Evolutionary conservation across 31 red algal species (phyloP).

Genomic region (Asparagopsis taxiformis): DNA sequence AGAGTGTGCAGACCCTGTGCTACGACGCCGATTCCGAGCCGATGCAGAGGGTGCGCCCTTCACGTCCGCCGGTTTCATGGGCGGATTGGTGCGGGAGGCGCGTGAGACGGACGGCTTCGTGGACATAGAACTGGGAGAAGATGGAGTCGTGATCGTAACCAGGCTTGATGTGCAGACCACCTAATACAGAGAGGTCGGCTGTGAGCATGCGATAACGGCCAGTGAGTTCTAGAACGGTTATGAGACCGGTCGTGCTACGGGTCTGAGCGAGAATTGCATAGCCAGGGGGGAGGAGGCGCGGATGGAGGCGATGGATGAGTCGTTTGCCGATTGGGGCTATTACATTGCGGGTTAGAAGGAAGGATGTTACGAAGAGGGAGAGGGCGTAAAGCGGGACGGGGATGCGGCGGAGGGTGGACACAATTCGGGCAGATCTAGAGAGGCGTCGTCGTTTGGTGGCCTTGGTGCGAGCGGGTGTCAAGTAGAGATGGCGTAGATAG

Average conservation of each 20-base stretch:
- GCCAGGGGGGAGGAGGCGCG: constrained; percentile 30
- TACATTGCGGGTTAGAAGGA: neutral
- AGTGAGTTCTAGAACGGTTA: constrained; percentile 51
- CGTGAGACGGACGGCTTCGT: constrained; percentile 67
- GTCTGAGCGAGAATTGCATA: constrained; percentile 49
- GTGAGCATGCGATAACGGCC: constrained; percentile 39
- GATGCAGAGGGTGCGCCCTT: constrained; percentile 53
- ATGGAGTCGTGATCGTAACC: constrained; percentile 49
- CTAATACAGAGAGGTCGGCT: constrained; percentile 66
- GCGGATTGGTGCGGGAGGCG: neutral
- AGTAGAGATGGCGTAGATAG: neutral
- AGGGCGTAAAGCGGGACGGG: constrained; percentile 7
- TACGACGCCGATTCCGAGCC: constrained; percentile 70
- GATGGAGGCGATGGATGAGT: constrained; percentile 17
- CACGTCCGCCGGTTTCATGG: constrained; percentile 14
- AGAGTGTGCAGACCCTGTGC: constrained; percentile 33
- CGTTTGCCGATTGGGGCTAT: neutral
- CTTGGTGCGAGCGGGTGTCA: no score
- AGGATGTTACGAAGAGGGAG: neutral
- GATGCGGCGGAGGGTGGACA: neutral
- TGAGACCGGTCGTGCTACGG: constrained; percentile 51
- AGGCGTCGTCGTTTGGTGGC: no score
- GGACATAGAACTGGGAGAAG: constrained; percentile 75
- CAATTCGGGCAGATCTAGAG: no score
- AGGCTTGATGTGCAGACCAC: constrained; percentile 38